phyloP scores from a whole-genome alignment of 2,329 filamentous ascomycete species.

The Aureobasidium sp. region DNA sequence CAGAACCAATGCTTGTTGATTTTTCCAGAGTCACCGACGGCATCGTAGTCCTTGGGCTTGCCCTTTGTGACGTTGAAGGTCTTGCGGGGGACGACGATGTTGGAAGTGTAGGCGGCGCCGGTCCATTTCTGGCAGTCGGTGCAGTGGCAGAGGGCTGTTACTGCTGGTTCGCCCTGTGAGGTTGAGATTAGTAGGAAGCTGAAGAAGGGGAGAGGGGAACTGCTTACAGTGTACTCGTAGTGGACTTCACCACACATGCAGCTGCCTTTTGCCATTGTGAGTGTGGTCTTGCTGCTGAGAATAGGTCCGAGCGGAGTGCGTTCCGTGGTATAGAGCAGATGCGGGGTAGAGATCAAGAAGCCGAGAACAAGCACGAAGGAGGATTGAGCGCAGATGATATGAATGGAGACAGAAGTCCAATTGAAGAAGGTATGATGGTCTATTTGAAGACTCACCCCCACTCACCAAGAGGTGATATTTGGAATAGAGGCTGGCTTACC shows the following conservation, averaged over 20 bases:
- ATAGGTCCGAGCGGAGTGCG: neutral
- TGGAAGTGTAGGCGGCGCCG: slow-evolving; percentile 48
- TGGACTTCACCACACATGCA: slow-evolving; percentile 25
- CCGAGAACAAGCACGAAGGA: neutral
- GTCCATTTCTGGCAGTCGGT: slow-evolving; percentile 48
- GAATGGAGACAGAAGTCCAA: neutral
- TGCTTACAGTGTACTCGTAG: slow-evolving; percentile 25
- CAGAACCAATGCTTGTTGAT: slow-evolving; percentile 51
- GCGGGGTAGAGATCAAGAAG: neutral
- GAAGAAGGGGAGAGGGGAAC: no score
- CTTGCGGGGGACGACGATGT: slow-evolving; percentile 41
- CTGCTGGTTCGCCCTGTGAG: slow-evolving; percentile 33
- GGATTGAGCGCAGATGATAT: neutral
- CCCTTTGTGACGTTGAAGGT: slow-evolving; percentile 45
- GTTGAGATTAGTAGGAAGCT: no score
- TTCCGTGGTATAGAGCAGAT: neutral
- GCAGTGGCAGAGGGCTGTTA: slow-evolving; percentile 46
- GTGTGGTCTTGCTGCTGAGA: neutral
- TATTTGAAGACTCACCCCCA: neutral
- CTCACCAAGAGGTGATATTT: neutral
- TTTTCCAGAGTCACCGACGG: slow-evolving; percentile 43
- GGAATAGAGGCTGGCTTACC: neutral
- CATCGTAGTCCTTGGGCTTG: slow-evolving; percentile 41
- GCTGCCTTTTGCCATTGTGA: slow-evolving; percentile 22
- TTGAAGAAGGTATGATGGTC: neutral